Evolutionary conservation across 305 asterid species (phyloP).

Genomic region (Andrographis paniculata): DNA sequence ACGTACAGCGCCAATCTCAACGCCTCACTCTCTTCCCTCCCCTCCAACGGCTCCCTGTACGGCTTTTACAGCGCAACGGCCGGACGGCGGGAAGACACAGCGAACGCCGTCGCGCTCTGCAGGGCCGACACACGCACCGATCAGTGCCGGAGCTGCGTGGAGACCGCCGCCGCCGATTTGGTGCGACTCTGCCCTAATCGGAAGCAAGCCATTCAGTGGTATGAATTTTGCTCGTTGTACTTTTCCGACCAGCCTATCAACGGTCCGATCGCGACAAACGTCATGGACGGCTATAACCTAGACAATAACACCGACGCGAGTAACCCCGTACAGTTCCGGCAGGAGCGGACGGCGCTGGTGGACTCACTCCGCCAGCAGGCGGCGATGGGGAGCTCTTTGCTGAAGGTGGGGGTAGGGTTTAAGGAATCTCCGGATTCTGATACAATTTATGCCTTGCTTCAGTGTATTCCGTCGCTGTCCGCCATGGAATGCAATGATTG

Average conservation of each 20-base stretch:
- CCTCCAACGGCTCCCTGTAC: not conserved
- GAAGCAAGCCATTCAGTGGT: constrained; percentile 19
- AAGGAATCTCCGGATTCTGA: not conserved
- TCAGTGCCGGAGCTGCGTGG: constrained; percentile 15
- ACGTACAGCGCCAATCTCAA: constrained; percentile 18
- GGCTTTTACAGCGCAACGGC: constrained; percentile 25
- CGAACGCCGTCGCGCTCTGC: constrained; percentile 18
- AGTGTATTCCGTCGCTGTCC: constrained; percentile 29
- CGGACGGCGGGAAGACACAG: constrained; percentile 13
- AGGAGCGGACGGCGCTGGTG: constrained; percentile 1
- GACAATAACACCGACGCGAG: not conserved
- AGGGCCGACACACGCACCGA: constrained; percentile 17
- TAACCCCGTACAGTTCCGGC: not conserved
- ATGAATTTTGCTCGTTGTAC: constrained; percentile 14
- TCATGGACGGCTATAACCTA: not conserved
- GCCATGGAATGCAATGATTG: constrained; percentile 19
- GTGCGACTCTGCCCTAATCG: constrained; percentile 13
- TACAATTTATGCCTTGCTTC: constrained; percentile 17
- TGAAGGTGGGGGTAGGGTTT: constrained; percentile 19
- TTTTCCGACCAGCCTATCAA: constrained; percentile 19
- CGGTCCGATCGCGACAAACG: not conserved
- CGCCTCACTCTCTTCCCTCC: constrained; percentile 7
- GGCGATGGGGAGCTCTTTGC: constrained; percentile 9
- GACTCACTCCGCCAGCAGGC: constrained; percentile 6
- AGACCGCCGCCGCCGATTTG: not conserved